A percentile compares a stretch with the other conserved stretches of the same genome.
phyloP scores from a whole-genome alignment of 1,139 yeast genomes.

The Yamadazyma kanchanaburiensis region DNA sequence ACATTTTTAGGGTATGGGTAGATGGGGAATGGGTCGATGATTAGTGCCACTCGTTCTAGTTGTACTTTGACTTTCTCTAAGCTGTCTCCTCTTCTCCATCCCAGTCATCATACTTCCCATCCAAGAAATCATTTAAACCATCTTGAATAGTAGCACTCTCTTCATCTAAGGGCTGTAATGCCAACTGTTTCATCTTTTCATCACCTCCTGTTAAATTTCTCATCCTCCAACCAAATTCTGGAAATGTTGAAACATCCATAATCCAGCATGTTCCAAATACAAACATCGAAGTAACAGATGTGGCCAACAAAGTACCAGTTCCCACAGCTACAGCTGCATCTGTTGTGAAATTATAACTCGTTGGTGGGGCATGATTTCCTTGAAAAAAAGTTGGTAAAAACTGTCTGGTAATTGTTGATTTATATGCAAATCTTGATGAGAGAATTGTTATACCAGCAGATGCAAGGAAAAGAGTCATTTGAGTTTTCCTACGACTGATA shows the following conservation, averaged over 20 bases:
- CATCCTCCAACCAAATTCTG: slow-evolving; percentile 73
- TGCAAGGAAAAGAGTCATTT: slow-evolving; percentile 69
- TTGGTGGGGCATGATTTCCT: slow-evolving; percentile 83
- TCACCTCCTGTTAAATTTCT: slow-evolving; percentile 68
- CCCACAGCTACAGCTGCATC: slow-evolving; percentile 89
- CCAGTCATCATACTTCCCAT: slow-evolving; percentile 33
- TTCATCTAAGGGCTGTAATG: slow-evolving; percentile 60
- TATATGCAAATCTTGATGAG: slow-evolving; percentile 70
- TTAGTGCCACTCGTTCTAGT: background rate
- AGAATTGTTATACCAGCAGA: slow-evolving; percentile 71
- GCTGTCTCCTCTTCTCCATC: background rate
- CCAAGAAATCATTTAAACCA: slow-evolving; percentile 43
- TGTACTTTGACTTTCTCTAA: background rate
- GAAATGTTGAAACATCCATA: slow-evolving; percentile 61
- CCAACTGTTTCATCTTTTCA: slow-evolving; percentile 45
- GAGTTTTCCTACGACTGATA: slow-evolving; percentile 60
- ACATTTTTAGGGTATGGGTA: too few species aligned
- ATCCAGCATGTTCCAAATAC: slow-evolving; percentile 80
- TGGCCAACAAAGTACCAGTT: slow-evolving; percentile 73
- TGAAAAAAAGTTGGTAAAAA: slow-evolving; percentile 78
- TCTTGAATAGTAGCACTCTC: slow-evolving; percentile 59
- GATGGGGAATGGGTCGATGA: background rate
- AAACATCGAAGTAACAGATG: slow-evolving; percentile 68
- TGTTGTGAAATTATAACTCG: slow-evolving; percentile 65
- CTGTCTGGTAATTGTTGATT: slow-evolving; percentile 70